These are phyloP conservation scores for Fusarium buharicum DNA, from an alignment of 2,329 filamentous ascomycete genomes.

Conservation along the genomic window DNA sequence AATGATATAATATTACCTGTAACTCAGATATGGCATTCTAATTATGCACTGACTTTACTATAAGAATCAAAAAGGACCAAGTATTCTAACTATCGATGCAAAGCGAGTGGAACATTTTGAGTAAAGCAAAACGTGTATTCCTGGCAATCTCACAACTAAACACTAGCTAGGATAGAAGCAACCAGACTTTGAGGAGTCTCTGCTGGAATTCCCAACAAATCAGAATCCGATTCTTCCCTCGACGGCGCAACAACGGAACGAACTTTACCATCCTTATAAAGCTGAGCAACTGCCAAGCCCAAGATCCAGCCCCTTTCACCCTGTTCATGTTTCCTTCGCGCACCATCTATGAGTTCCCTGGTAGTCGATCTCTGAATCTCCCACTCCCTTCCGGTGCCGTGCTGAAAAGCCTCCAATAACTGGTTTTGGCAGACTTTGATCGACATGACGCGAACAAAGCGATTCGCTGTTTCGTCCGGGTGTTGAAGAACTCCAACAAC, in stretches of 20 bases:
- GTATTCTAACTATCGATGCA: too few species aligned
- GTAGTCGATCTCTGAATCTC: constrained; percentile 5
- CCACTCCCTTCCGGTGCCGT: constrained; percentile 9
- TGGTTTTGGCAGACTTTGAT: constrained; percentile 33
- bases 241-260: constrained; percentile 16
- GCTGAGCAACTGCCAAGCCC: constrained; percentile 27
- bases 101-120: too few species aligned
- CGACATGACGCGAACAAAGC: constrained; percentile 21
- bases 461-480: constrained; percentile 22
- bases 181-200: constrained; percentile 10
- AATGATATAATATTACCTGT: too few species aligned
- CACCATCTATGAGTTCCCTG: constrained; percentile 13
- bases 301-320: constrained; percentile 22
- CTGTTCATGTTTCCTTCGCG: constrained; percentile 12
- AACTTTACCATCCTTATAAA: constrained; percentile 13
- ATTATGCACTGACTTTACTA: too few species aligned
- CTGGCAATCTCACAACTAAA: neutral
- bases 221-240: constrained; percentile 27
- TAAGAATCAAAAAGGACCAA: too few species aligned
- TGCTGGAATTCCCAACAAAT: constrained; percentile 3
- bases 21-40: too few species aligned
- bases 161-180: constrained; percentile 2
- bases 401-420: constrained; percentile 14
- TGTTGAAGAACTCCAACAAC: constrained; percentile 27
- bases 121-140: too few species aligned